Evolutionary conservation across 31 red algal genomes (phyloP), one percentile per base, ranked within the genome.

Genomic region (Odonthalia washingtoniensis): DNA sequence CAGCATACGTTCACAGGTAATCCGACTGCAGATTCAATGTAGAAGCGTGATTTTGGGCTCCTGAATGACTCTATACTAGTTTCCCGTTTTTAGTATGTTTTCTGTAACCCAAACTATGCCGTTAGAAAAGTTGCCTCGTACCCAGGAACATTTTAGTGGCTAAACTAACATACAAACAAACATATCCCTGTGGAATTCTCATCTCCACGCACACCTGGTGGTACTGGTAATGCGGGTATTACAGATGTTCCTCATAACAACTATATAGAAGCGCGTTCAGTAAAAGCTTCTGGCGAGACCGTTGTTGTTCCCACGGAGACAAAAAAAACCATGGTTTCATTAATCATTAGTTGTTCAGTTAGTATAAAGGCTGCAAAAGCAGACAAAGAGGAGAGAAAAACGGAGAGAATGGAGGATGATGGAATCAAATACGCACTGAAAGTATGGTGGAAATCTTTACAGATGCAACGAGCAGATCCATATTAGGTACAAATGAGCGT

Each of bases 11-110:
- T 52, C 17, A 49, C 75, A 1, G 75, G 75, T 2, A 78, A 78
- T 30, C 2, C 75, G 1, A 44, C 4, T 4, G 75, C 43, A 4
- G 1, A 40, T 4, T n/a, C 26, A 1, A 78, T 46, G 21, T 49
- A 49, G 75, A 37, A 18, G 2, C 52, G 75, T 33, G 41, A 37
- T 5, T 4, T 78, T 5, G 75, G 75, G 2, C 2, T 78, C 1
- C 52, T 2, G 5, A 78, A 78, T 31, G 75, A 30, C 36, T 4
- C 21, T 2, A 49, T 78, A 2, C 40, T 34, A 78, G 41, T 53
- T 16, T 78, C 75, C 2, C 3, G 52, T 49, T 78, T 78, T 43
- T 78, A 78, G 4, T 30, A 78, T 49, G 75, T 78, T 21, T 44
- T 78, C 2, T 31, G 75, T 2, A 78, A 78, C 75, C 75, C 75